Evolutionary conservation across 176 grass and related monocot species (phyloP).

Genomic region (Musa acuminata): DNA sequence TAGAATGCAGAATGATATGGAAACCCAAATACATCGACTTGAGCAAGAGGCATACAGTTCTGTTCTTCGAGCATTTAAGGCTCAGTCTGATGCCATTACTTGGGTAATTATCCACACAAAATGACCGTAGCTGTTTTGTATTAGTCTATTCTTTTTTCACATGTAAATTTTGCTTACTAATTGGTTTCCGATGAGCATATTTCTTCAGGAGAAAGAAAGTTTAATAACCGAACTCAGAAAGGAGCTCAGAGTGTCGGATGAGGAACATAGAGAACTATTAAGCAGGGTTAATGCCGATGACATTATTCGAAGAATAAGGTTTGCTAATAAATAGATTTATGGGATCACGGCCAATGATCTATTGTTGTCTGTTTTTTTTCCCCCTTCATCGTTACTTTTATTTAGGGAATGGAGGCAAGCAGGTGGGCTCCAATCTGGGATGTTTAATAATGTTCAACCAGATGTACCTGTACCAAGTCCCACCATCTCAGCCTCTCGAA

Average conservation of each 20-base stretch:
- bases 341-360: neutral
- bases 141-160: neutral
- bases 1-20: conserved; percentile 60
- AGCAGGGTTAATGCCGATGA: conserved; percentile 73
- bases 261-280: conserved; percentile 84
- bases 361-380: no score
- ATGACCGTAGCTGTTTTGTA: neutral
- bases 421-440: conserved; percentile 41
- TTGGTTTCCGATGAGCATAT: neutral
- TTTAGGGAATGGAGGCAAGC: conserved; percentile 44
- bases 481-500: conserved; percentile 58
- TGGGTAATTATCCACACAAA: conserved; percentile 45
- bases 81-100: conserved; percentile 90
- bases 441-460: conserved; percentile 52
- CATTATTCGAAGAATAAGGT: conserved; percentile 91
- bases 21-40: conserved; percentile 75
- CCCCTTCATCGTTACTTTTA: neutral
- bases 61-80: conserved; percentile 95
- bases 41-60: conserved; percentile 94
- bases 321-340: neutral
- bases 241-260: conserved; percentile 84
- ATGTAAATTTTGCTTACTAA: neutral
- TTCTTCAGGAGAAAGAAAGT: conserved; percentile 89
- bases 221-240: conserved; percentile 91
- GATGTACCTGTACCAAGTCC: conserved; percentile 61